Percentiles rank a stretch among this genome's conserved stretches.
phyloP scores from a whole-genome alignment of 768 basidiomycete genomes.

The Macrocybe gigantea region DNA sequence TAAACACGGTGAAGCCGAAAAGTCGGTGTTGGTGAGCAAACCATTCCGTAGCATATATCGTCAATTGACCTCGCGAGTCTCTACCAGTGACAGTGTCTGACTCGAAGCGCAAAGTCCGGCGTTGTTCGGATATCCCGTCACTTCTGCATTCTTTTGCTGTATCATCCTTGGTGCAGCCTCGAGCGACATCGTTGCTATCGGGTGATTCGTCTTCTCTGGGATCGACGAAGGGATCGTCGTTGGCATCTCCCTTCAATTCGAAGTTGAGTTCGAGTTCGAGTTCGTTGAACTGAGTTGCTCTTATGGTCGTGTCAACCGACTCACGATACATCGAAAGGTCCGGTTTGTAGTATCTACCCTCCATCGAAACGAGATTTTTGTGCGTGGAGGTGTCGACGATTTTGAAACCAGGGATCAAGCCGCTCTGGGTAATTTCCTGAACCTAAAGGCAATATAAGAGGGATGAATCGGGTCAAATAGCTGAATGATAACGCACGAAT shows the following conservation, averaged over 20 bases:
- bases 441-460: not conserved
- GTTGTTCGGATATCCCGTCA: not conserved
- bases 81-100: not conserved
- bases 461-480: not conserved
- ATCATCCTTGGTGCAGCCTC: too few species aligned
- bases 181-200: too few species aligned
- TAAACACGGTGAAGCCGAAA: not conserved
- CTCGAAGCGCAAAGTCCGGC: not conserved
- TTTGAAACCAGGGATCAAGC: conserved; percentile 2
- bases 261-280: conserved; percentile 2
- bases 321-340: conserved; percentile 2
- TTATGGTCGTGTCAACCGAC: not conserved
- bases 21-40: not conserved
- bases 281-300: conserved; percentile 4
- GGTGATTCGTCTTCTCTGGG: not conserved
- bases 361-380: not conserved
- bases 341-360: not conserved
- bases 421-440: not conserved
- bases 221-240: conserved; percentile 10
- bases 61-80: not conserved
- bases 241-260: conserved; percentile 10
- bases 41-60: not conserved
- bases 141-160: too few species aligned
- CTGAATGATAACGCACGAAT: conserved; percentile 1
- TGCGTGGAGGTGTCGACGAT: conserved; percentile 8